A percentile compares a stretch with the other conserved stretches of the same genome.
phyloP scores from a whole-genome alignment of 208 protist species.

The Crithidia fasciculata region DNA sequence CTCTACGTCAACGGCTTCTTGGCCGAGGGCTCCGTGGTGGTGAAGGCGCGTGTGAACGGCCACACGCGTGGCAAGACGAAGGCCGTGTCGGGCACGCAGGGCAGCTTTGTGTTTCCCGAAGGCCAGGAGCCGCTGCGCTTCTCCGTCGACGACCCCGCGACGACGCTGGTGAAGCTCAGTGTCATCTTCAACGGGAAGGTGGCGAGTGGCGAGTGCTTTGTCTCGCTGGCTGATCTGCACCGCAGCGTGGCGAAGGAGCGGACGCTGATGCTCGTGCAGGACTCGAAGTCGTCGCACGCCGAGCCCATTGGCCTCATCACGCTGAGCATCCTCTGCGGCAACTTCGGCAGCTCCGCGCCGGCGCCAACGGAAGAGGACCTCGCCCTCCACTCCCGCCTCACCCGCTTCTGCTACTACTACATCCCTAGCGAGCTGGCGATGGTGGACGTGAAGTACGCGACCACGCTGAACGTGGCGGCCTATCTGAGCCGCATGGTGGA shows the following conservation, averaged over 20 bases:
- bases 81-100: constrained; percentile 37
- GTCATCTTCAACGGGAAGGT: constrained; percentile 53
- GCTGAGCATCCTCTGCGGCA: constrained; percentile 49
- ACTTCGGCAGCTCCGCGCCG: constrained; percentile 55
- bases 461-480: constrained; percentile 66
- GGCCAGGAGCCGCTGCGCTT: constrained; percentile 45
- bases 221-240: constrained; percentile 65
- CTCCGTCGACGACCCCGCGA: constrained; percentile 48
- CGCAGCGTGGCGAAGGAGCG: constrained; percentile 53
- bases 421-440: constrained; percentile 54
- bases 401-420: constrained; percentile 81
- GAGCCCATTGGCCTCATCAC: constrained; percentile 71
- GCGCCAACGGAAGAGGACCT: constrained; percentile 44
- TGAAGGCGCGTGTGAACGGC: constrained; percentile 59
- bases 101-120: constrained; percentile 47
- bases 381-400: constrained; percentile 52
- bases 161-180: constrained; percentile 49
- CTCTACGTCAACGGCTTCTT: constrained; percentile 57
- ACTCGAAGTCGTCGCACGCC: constrained; percentile 38
- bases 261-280: constrained; percentile 70
- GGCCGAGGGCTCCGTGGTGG: constrained; percentile 48
- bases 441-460: constrained; percentile 68
- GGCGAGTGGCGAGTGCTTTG: constrained; percentile 62
- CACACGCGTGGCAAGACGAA: constrained; percentile 45
- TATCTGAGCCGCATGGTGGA: constrained; percentile 64